Evolutionary conservation across 257 asterid genomes (phyloP), one percentile per base, ranked within the genome.

Genomic region (Solanum dulcamara): DNA sequence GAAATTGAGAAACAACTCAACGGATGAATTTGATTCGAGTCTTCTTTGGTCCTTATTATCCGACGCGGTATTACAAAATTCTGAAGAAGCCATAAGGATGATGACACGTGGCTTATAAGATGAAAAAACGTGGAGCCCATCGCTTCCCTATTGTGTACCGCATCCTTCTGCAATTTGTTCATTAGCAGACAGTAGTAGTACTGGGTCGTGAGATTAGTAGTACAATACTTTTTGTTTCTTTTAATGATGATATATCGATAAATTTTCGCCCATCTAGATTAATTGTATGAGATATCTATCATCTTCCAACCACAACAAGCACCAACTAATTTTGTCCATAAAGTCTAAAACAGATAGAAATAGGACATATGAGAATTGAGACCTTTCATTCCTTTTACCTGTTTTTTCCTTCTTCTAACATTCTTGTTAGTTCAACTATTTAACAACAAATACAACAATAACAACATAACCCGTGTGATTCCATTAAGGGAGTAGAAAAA

Each of bases 21-120:
- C 51, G 84, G 87, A 80, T 42, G 40, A 83, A 13, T 59, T 62
- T 82, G 0, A 8, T 66, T 42, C 28, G 24, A 38, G 11, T 55
- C 59, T 83, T 57, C 74, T 35, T 62, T 85, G 85, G 89, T 57
- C 42, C 37, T 35, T 24, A 20, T 13, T 6, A 62, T 83, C 89
- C 87, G 64, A 83, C 51, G 66, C 85, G 89, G 85, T 10, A 46
- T 42, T 38, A 80, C 42, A 37, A 51, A 71, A 38, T 83, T 84
- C 77, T 70, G 62, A 14, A 30, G 12, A 28, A 38, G 64, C 85
- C 71, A 81, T 51, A 15, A 35, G 0, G 7, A 46, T 81, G 42
- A 9, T 86, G 87, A 80, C 90, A 84, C 80, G 90, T 89, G 89
- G 84, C 50, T 40, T 42, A 8, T 7, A 26, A 86, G 91, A 89